These are phyloP conservation scores for Polytrichum commune DNA, from an alignment of 225 moss, liverwort and hornwort genomes.

Conservation along the genomic window DNA sequence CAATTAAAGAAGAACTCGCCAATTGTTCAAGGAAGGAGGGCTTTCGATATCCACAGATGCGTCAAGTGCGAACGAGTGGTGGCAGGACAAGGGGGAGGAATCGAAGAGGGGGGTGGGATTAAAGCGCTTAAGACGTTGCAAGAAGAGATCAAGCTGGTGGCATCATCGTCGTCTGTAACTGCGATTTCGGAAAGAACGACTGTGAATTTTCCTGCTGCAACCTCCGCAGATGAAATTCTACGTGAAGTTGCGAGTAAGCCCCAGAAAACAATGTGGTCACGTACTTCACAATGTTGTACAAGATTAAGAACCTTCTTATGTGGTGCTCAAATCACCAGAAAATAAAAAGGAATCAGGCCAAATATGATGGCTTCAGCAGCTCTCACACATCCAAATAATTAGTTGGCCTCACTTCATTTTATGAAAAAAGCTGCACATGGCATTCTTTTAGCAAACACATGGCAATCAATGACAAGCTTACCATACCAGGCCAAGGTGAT, in stretches of 20 bases:
- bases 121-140: slow-evolving; percentile 6
- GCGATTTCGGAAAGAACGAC: neutral
- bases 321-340: no score
- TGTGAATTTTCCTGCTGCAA: neutral
- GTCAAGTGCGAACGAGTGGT: neutral
- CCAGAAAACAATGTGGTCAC: neutral
- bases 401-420: neutral
- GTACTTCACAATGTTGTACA: neutral
- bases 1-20: neutral
- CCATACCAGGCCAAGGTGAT: no score
- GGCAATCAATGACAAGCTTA: no score
- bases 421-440: no score
- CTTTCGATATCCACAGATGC: neutral
- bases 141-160: slow-evolving; percentile 12
- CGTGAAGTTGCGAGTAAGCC: slow-evolving; percentile 1
- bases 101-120: slow-evolving; percentile 16
- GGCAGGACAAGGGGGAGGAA: slow-evolving; percentile 2
- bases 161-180: slow-evolving; percentile 9
- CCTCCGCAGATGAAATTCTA: no score
- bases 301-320: neutral
- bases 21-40: neutral
- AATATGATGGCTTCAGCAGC: no score
- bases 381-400: neutral
- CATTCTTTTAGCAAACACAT: no score
- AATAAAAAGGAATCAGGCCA: no score